Conservation (phyloP, 176 grass and related monocot species). For the Musa acuminata region DNA sequence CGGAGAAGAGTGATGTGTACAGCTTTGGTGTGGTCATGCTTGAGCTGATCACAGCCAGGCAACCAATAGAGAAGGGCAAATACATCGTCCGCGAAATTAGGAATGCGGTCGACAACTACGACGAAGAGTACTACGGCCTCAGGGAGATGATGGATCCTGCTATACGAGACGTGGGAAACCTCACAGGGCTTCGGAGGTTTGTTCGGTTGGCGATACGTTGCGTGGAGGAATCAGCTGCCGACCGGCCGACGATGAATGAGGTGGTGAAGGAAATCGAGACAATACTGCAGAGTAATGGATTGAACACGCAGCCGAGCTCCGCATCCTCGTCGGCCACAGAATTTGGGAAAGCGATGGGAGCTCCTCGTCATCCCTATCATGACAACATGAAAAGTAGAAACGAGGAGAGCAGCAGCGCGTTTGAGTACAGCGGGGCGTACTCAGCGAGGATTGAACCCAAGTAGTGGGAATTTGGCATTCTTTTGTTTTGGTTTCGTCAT, state of each 20-base stretch:
- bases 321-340: constrained; percentile 30
- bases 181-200: constrained; percentile 46
- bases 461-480: constrained; percentile 21
- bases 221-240: constrained; percentile 43
- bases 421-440: constrained; percentile 45
- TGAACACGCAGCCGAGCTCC: constrained; percentile 21
- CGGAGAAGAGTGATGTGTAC: constrained; percentile 68
- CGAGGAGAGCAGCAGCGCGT: constrained; percentile 29
- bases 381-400: constrained; percentile 32
- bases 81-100: constrained; percentile 55
- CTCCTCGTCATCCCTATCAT: constrained; percentile 26
- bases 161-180: constrained; percentile 33
- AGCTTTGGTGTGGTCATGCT: constrained; percentile 67
- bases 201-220: constrained; percentile 52
- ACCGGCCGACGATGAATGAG: constrained; percentile 52
- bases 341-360: constrained; percentile 17
- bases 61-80: constrained; percentile 50
- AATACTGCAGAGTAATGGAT: constrained; percentile 46
- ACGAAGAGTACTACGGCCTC: constrained; percentile 56
- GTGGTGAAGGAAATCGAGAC: constrained; percentile 56
- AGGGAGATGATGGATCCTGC: constrained; percentile 33
- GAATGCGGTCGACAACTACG: constrained; percentile 35
- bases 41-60: constrained; percentile 50
- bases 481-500: constrained; percentile 5
- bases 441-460: constrained; percentile 34